A percentile compares a stretch with the other conserved stretches of the same genome.
Conservation (phyloP, 306 rosid species). For the Delonix regia region DNA sequence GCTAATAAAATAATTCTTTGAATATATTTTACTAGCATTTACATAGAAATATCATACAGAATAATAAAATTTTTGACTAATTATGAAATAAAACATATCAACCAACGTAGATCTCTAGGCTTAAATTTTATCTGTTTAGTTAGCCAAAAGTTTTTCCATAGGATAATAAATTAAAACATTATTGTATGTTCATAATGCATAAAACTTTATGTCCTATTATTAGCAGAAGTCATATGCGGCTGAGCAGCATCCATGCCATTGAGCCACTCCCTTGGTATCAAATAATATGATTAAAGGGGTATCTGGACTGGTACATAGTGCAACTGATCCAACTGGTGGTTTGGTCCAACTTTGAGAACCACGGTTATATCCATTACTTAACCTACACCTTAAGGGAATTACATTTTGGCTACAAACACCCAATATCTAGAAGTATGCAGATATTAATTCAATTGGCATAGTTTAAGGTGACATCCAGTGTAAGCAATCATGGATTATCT, state of each 20-base stretch:
- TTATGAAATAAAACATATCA: no score
- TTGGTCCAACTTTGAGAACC: background rate
- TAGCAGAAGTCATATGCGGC: background rate
- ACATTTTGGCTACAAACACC: slow-evolving; percentile 11
- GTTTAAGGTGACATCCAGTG: slow-evolving; percentile 25
- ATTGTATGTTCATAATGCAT: background rate
- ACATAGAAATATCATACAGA: no score
- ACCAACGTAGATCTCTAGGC: no score
- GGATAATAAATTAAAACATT: no score
- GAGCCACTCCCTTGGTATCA: background rate
- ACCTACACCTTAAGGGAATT: background rate
- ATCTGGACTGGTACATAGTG: background rate
- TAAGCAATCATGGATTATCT: slow-evolving; percentile 29
- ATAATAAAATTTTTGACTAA: no score
- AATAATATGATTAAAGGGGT: no score
- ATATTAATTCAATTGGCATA: slow-evolving; percentile 16
- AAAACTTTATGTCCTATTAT: background rate
- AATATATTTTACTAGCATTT: no score
- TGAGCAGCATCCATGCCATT: background rate
- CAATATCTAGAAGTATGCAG: slow-evolving; percentile 4
- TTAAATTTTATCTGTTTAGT: no score
- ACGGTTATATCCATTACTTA: slow-evolving; percentile 26
- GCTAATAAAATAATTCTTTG: no score
- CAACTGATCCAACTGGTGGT: background rate
- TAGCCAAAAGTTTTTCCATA: no score